Base-by-base conservation (phyloP, 345 rosid genomes). In the Brassica carinata region DNA sequence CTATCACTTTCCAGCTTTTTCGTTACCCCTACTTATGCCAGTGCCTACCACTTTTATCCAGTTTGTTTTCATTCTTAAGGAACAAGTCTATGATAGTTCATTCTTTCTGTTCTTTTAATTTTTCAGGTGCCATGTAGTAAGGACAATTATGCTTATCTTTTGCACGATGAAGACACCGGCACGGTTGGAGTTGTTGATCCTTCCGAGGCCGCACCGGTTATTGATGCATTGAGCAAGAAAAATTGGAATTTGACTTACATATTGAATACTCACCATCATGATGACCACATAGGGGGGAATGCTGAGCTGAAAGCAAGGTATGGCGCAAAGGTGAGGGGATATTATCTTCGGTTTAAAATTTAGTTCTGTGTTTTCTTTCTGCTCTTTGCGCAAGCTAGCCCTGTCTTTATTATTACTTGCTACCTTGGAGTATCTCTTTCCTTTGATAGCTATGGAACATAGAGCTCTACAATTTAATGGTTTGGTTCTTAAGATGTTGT, bases 121-220 rank as follows among this genome's bases (percentile, higher is more conserved):
- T 76, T 83, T 48, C 86, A 96, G 99, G 97, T 96, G 79, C 93
- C 98, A 2, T 96, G 98, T 66, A 90, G 91, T 62, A 84, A 82
- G 74, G 98, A 96, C 82, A 91, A 86, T 83, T 96, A 92, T 82
- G 98, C 99, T 53, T 96, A 93, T 85, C 91, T 96, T 71, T 87
- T 96, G 71, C 93, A 94, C 70, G 99, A 96, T 76, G 89, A 84
- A 76, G 94, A 94, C 82, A 96, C 99, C 0, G 99, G 98, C 71
- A 96, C 99, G 0, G 98, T 96, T 84, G 99, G 97, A 69, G 97
- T 96, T 40, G 98, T 96, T 86, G 99, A 96, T 90, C 99, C 99
- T 14, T 88, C 90, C 75, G 98, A 96, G 86, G 88, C 98, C 75
- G 80, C 74, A 29, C 99, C 99, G 58, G 79, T 96, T 79, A 85